Base-by-base conservation (phyloP, 2,329 filamentous ascomycete species). In the Diplodia mutila region DNA sequence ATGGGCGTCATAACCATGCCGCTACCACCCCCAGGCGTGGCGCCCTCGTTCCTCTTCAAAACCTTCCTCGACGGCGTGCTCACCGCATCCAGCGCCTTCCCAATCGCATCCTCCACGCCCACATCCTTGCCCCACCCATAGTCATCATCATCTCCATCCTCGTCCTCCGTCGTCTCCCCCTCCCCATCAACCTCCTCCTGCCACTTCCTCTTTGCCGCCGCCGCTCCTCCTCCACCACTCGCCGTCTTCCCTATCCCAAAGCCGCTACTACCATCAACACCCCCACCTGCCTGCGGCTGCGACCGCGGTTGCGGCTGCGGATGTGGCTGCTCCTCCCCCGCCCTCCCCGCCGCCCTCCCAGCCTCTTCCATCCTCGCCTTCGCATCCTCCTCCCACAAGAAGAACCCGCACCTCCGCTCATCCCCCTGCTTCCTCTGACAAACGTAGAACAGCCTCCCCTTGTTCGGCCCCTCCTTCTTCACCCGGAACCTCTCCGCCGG, bases 401-500 rank as follows among this genome's bases (percentile, higher is more conserved):
- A 89, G 76, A 89, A 87, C 0, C 78, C 79, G 71, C 87, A 89
- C 49, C 81, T 78, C 54, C 82, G 67, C 42, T 46, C 53, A 34
- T 25, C 54, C 25, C 80, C 77, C 2, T 77, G 72, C 64, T 81
- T 77, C 39, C 79, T 77, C 71, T 83, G 85, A 72, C 87, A 90
- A 4, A 83, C 85, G 71, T 87, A 88, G 75, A 89, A 87, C 81
- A 82, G 86, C 71, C 82, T 77, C 12, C 86, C 86, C 68, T 87
- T 80, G 70, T 89, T 89, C 53, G 51, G 42, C 4, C 84, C 83
- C 34, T 83, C 81, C 69, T 89, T 89, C 73, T 86, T 88, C 1
- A 84, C 83, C 71, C 86, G 81, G 69, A 87, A 84, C 64, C 84
- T 84, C 29, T 82, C 79, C 2, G 86, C 86, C 21, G 84, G 85